A percentile compares a stretch with the other conserved stretches of the same genome.
These are phyloP conservation scores for Mrakia hoshinonis DNA, from an alignment of 768 basidiomycete genomes.

Conservation along the genomic window DNA sequence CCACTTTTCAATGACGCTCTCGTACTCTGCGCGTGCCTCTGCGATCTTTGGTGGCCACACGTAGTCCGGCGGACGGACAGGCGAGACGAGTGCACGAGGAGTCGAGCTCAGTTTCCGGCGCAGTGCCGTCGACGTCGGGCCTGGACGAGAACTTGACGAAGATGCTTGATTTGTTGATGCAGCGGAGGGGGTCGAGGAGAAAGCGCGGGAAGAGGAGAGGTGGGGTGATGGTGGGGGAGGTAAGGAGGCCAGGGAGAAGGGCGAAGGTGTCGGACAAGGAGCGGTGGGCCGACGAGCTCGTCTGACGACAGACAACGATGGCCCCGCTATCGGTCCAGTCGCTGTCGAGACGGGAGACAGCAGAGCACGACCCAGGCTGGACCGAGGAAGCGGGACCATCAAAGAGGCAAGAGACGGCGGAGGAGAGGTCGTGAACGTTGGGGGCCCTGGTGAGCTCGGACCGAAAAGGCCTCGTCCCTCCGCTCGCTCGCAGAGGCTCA, in stretches of 20 bases:
- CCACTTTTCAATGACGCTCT: conserved; percentile 11
- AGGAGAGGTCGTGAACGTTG: too few relatives aligned
- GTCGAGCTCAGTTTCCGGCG: background rate
- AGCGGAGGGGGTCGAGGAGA: background rate
- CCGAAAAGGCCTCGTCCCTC: background rate
- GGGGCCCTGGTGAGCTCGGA: too few relatives aligned
- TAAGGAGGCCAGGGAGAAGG: background rate
- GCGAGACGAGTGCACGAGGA: background rate
- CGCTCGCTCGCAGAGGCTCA: background rate
- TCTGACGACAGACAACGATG: background rate
- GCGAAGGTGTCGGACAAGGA: background rate
- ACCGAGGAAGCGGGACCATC: too few relatives aligned
- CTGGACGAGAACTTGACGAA: background rate
- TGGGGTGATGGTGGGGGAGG: background rate
- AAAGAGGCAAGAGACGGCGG: too few relatives aligned
- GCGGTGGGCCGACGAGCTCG: background rate
- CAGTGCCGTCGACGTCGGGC: background rate
- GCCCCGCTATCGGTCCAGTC: background rate
- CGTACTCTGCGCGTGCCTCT: conserved; percentile 14
- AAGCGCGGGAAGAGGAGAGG: background rate
- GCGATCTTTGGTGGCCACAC: background rate
- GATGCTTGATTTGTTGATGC: background rate
- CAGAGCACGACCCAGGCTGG: too few relatives aligned
- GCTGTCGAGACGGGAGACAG: too few relatives aligned
- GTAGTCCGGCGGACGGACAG: background rate